phyloP scores from a whole-genome alignment of 202 grass and related monocot species.

The Schoenoplectus tabernaemontani region DNA sequence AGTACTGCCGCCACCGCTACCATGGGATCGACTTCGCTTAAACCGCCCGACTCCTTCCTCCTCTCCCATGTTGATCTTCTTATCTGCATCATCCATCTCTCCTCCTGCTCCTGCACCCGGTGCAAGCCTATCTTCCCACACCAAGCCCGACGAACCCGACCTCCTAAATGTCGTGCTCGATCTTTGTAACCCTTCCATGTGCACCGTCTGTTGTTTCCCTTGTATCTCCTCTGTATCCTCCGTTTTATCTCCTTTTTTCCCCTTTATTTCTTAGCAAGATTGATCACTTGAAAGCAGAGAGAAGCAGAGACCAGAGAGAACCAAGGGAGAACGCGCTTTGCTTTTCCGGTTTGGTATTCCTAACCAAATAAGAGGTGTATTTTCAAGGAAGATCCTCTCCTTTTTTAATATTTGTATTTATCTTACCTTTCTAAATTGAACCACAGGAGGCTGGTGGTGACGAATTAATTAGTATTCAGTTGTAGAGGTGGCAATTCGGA shows the following conservation, averaged over 20 bases:
- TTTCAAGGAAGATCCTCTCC: neutral
- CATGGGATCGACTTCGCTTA: conserved; percentile 30
- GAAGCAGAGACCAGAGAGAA: neutral
- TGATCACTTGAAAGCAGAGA: neutral
- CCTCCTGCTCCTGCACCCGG: conserved; percentile 19
- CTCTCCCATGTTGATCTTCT: conserved; percentile 4
- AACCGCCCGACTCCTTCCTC: conserved; percentile 5
- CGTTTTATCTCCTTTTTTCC: neutral
- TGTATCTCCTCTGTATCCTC: neutral
- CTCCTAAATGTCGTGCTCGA: conserved; percentile 78
- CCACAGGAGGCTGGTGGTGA: neutral
- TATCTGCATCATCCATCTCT: neutral
- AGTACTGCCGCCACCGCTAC: conserved; percentile 28
- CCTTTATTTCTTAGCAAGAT: neutral
- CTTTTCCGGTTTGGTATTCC: conserved; percentile 1
- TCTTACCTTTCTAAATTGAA: neutral
- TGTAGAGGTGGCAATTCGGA: too few relatives aligned
- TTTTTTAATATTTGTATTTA: neutral
- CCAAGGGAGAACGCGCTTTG: neutral
- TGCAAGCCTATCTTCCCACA: conserved; percentile 63
- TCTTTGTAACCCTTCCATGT: conserved; percentile 63
- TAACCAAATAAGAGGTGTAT: neutral
- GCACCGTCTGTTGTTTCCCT: neutral
- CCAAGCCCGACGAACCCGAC: conserved; percentile 62
- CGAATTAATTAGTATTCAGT: neutral